Base-by-base conservation (phyloP, 2,329 filamentous ascomycete species). In the Mycogone perniciosa region DNA sequence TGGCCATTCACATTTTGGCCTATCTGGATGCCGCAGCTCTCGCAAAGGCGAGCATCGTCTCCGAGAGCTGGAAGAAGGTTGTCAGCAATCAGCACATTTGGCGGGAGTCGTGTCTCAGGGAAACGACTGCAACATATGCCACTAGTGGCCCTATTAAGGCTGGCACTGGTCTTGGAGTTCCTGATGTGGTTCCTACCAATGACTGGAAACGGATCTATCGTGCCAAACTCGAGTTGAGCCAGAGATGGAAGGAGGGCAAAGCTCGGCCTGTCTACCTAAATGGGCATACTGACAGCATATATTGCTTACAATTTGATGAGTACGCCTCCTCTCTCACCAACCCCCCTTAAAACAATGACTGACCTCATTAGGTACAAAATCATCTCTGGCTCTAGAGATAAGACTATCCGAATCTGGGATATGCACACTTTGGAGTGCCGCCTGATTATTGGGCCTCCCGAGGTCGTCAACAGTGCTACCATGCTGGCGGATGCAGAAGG, bases 301-400 rank as follows among this genome's bases (percentile, higher is more conserved):
- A 99, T 71, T 99, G 93, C 68, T 81, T 95, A 51, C 93, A 99
- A 65, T 99, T 97, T 66, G 93, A 99, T 67, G 92, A 97, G 85
- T 90, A 79, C 60, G 85, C n/a, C 6, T 35, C 11, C 44, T 13
- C 5, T 31, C 41, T 27, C 39, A 10, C 3, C 20, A 7, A 42
- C 26, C 13, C 31, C 10, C 2, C 31, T 35, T 26, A 8, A 29
- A 42, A 13, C 30, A 33, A 7, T 48, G 27, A 46, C 48, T 51
- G 37, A 49, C 34, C 7, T 50, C 31, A 6, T 27, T 62, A 90
- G 86, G 66, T 78, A 87, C 64, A 99, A 97, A 70, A 96, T 97
- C 64, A 91, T 99, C 58, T 97, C 93, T 3, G 93, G 93, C 30
- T 96, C 92, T 7, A 85, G 93, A 55, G 93, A 99, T 70, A 88